Evolutionary conservation across 2,329 filamentous ascomycete species (phyloP).

Genomic region (Davidsoniella eucalypti): DNA sequence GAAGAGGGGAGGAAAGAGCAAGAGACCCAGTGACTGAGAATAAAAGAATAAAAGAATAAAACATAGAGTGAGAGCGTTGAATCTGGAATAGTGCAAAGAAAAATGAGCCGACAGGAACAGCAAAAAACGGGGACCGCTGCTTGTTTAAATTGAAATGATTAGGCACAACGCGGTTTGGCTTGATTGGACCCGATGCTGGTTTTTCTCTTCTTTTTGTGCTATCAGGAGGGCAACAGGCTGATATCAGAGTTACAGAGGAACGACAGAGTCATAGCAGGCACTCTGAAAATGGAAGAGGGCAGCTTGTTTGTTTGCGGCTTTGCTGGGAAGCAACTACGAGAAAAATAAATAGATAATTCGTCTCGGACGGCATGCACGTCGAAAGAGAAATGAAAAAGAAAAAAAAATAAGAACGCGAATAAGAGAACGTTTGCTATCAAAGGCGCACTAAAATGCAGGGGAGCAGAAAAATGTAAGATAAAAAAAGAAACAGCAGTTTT

Average conservation of each 20-base stretch:
- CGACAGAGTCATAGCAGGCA: too few species aligned
- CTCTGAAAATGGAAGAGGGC: too few species aligned
- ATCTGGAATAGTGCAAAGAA: not conserved
- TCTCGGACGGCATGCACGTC: not conserved
- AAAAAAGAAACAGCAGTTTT: too few species aligned
- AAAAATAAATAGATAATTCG: too few species aligned
- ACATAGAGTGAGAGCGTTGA: not conserved
- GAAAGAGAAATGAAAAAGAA: not conserved
- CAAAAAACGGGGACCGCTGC: not conserved
- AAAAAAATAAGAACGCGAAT: conserved; percentile 7
- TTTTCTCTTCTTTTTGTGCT: not conserved
- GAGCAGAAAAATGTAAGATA: not conserved
- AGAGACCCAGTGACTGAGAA: not conserved
- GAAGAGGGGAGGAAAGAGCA: not conserved
- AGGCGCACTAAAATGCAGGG: not conserved
- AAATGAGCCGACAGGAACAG: not conserved
- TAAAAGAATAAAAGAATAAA: conserved; percentile 2
- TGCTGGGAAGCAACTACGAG: too few species aligned
- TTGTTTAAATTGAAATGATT: too few species aligned
- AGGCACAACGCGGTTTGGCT: too few species aligned
- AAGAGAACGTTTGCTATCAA: not conserved
- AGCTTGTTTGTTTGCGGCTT: too few species aligned
- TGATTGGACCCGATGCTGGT: too few species aligned
- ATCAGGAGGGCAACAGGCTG: not conserved
- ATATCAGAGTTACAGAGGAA: too few species aligned